phyloP scores from a whole-genome alignment of 768 basidiomycete genomes.

The Hygrophoropsis aurantiaca region DNA sequence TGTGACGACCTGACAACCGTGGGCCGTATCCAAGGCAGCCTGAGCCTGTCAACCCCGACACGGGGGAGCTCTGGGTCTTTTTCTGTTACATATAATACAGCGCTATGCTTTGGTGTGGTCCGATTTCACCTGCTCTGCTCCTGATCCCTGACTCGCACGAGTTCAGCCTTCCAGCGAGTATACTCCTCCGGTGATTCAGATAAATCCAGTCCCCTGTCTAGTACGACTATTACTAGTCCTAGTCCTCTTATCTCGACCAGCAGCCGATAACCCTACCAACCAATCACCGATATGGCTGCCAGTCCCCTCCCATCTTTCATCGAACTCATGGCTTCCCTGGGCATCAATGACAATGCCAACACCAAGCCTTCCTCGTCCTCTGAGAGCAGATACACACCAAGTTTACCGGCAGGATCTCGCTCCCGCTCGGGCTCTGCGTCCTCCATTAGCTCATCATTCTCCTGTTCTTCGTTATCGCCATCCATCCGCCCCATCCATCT shows the following conservation, averaged over 20 bases:
- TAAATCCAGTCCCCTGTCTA: too few species aligned
- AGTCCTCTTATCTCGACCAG: conserved; percentile 18
- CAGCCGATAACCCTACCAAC: too few species aligned
- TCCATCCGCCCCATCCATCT: conserved; percentile 42
- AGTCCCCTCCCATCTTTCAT: conserved; percentile 89
- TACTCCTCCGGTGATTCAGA: too few species aligned
- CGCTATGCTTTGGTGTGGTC: conserved; percentile 12
- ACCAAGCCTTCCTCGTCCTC: conserved; percentile 30
- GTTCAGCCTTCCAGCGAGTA: conserved; percentile 32
- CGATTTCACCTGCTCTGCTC: conserved; percentile 12
- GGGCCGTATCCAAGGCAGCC: conserved; percentile 34
- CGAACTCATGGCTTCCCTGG: conserved; percentile 83
- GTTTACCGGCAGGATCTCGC: conserved; percentile 20
- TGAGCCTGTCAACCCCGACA: too few species aligned
- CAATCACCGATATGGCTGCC: conserved; percentile 56
- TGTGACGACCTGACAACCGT: conserved; percentile 33
- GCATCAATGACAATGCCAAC: conserved; percentile 57
- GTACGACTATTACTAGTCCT: conserved; percentile 22
- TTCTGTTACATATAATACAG: too few species aligned
- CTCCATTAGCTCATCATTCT: conserved; percentile 44
- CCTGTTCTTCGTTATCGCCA: conserved; percentile 36
- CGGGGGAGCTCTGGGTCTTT: too few species aligned
- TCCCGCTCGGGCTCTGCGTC: conserved; percentile 44
- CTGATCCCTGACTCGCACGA: conserved; percentile 16
- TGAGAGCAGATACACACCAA: conserved; percentile 17